Evolutionary conservation across 108 stramenopile genomes (phyloP), one percentile per base, ranked within the genome.

Genomic region (Discostella stelligeroides): DNA sequence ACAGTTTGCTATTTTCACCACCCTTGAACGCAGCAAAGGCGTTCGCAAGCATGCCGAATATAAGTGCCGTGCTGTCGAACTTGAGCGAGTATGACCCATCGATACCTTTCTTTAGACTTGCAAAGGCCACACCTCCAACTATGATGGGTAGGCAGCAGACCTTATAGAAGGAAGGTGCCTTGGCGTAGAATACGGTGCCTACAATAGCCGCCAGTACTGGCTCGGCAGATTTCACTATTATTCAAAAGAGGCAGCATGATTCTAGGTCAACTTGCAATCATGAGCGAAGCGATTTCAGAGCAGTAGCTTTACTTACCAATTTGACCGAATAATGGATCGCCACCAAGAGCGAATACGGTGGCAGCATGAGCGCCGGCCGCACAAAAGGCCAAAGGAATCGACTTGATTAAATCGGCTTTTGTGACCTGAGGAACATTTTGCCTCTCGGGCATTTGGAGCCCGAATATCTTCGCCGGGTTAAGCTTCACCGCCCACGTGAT

Each of bases 11-110:
- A 41, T 72, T 82, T 41, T 84, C 84, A 15, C 76, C 68, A 30
- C 84, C 84, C 73, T 84, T 84, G 61, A 84, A 84, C 29, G 84
- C 79, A 9, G 84, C 84, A 53, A 84, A 82, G 15, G 62, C 59
- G 62, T 84, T 84, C 5, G 84, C 84, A 21, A 84, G 66, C 73
- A 84, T 80, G 15, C 81, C 84, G 49, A 84, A 84, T 14, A 79
- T 55, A 38, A 81, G 72, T 8, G 78, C 80, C 8, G 84, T 84
- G n/a, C 64, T 37, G 46, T 84, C 84, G 40, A 84, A 82, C 51
- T 84, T 82, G 62, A 84, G 71, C 20, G 84, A 66, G 46, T 82
- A 82, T n/a, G 60, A 63, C 34, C 82, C 82, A 51, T 73, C 71
- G 15, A 5, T 73, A 6, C 70, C 76, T 67, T 82, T 81, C 63